Base-by-base conservation (phyloP, 1,284 basidiomycete genomes). In the Xanthoconium separans region DNA sequence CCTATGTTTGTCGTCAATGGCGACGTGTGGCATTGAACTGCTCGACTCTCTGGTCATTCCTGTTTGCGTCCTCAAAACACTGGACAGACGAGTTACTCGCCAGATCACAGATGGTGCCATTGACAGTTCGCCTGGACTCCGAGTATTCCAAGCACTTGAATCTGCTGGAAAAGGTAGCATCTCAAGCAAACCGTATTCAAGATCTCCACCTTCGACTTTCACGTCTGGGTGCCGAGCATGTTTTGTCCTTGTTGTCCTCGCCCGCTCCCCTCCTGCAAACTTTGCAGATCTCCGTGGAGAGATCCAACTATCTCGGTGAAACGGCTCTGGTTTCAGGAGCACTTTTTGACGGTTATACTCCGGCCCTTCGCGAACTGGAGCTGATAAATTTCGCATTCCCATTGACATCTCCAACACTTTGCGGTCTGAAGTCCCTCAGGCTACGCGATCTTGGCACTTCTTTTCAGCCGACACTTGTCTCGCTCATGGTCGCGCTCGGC, bases 1-100 rank as follows among this genome's bases (percentile, higher is more conserved):
- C 67, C 10, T 62, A 70, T 47, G 65, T 76, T n/a, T 75, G 65
- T 50, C 65, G 58, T 7, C 64, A 66, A 46, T 77, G 76, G 74
- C 66, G 76, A 16, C 55, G 60, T 1, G 63, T 72, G 20, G 71
- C 74, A 6, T 47, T 75, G 15, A 62, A 51, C n/a, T 67, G 62
- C 50, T 60, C 71, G 0, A 54, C 56, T 12, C 59, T 77, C n/a
- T 77, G 76, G 75, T 65, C 67, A 10, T 60, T 51, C 47, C 56
- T 72, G 18, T 53, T 65, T 2, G 68, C 70, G 16, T 58, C 54
- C 16, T 65, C 61, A 12, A 63, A 56, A 8, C 46, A 53, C 20
- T 72, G 69, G 65, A 69, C 65, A 12, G 62, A 68, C 36, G 68
- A 68, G 48, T 69, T 77, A 59, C 56, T 77, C 9, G 49, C 57